Evolutionary conservation across 116 monocot species (phyloP), one percentile per base, ranked within the genome.

Genomic region (Cymodocea nodosa): DNA sequence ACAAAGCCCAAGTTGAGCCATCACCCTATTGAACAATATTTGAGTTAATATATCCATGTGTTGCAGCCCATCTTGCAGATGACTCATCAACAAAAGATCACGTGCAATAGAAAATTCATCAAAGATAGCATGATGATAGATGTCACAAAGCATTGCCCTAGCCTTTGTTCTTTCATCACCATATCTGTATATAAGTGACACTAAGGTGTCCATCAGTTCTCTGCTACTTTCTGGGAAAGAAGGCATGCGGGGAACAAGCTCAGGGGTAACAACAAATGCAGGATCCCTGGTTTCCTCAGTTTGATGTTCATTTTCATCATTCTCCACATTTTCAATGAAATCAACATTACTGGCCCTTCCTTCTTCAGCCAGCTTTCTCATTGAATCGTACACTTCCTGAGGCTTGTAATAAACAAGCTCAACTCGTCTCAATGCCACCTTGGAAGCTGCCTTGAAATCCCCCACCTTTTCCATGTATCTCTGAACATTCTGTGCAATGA

Each of bases 141-240:
- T 88, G 69, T 97, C 97, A 73, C 97, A 90, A 48, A 97, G 87
- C 97, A 97, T 97, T n/a, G 91, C 82, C 68, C 90, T 75, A 35
- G 91, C 88, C 54, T 97, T 97, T 15, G 91, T 91, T 50, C 91
- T 85, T 63, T 97, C 97, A 80, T 97, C 97, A 11, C 97, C 97
- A 69, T 76, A 80, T 53, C 78, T 85, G 64, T 91, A 88, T 70
- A 97, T 81, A n/a, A 90, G 78, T 52, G 91, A 87, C 34, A 97
- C 84, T 58, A 97, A 69, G 9, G 55, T 22, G 74, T 97, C 91
- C 82, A 97, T 85, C 58, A 97, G 68, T 48, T 56, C 60, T 60
- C 97, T 78, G 39, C 87, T 83, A 65, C 88, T 88, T 62, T 97
- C 88, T 51, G 97, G 97, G 67, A 97, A 97, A 11, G 83, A 80